Conservation (phyloP, 2,329 filamentous ascomycete species). For the Emergomyces orientalis region DNA sequence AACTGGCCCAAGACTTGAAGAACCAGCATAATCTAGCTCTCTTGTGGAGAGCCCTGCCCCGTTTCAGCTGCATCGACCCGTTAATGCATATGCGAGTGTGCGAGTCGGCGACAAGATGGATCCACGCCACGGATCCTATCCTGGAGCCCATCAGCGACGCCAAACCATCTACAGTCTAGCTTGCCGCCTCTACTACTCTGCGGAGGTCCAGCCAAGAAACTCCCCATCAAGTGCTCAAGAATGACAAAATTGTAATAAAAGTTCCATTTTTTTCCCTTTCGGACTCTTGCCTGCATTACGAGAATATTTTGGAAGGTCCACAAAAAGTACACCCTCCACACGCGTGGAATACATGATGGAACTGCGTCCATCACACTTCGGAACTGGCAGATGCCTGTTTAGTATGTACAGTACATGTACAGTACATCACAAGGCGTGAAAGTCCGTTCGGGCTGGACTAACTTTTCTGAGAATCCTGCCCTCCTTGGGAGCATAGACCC, state of each 20-base stretch:
- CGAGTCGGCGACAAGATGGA: constrained; percentile 10
- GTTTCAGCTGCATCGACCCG: constrained; percentile 23
- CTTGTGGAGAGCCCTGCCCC: constrained; percentile 13
- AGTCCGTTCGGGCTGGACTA: not conserved
- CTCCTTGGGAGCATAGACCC: not conserved
- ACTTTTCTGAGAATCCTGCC: not conserved
- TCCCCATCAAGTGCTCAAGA: not conserved
- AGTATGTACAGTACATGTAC: not conserved
- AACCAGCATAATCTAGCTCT: constrained; percentile 7
- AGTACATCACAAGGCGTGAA: not conserved
- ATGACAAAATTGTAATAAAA: not conserved
- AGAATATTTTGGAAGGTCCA: not conserved
- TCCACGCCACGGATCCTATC: constrained; percentile 10
- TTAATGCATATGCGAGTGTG: constrained; percentile 24
- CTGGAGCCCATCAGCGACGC: constrained; percentile 1
- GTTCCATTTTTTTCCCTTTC: not conserved
- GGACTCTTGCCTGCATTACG: not conserved
- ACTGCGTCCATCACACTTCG: not conserved
- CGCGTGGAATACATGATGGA: not conserved
- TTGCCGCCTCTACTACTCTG: no score
- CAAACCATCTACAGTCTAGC: constrained; percentile 4
- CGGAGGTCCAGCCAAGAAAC: not conserved
- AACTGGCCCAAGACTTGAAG: constrained; percentile 6
- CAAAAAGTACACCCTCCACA: not conserved
- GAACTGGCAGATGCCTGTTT: not conserved